Conservation (phyloP, 768 basidiomycete species). For the Boletus barrowsii region DNA sequence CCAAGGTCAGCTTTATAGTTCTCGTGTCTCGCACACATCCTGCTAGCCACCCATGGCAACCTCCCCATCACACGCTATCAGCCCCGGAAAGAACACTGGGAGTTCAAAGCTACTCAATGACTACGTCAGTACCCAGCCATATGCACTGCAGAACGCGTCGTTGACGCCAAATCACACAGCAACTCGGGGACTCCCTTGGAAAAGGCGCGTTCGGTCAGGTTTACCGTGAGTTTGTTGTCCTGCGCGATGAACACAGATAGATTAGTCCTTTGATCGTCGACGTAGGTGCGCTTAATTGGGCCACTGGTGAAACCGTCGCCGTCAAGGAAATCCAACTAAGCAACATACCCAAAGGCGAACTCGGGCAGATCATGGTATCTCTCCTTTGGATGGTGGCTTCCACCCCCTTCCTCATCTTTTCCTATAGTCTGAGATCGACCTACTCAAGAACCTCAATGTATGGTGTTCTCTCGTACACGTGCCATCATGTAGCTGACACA, state of each 20-base stretch:
- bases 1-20: constrained; percentile 6
- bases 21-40: neutral
- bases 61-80: constrained; percentile 18
- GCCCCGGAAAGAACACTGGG: constrained; percentile 29
- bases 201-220: constrained; percentile 98
- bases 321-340: constrained; percentile 96
- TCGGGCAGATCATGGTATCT: constrained; percentile 93
- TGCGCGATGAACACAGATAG: constrained; percentile 52
- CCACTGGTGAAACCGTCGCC: constrained; percentile 96
- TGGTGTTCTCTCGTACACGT: constrained; percentile 19
- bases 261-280: constrained; percentile 63
- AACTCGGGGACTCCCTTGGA: constrained; percentile 95
- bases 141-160: neutral
- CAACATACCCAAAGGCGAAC: constrained; percentile 89
- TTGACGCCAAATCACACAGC: constrained; percentile 43
- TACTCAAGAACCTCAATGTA: constrained; percentile 95
- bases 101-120: constrained; percentile 60
- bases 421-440: constrained; percentile 87
- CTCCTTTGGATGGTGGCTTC: neutral
- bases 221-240: constrained; percentile 63
- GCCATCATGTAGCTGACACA: constrained; percentile 12
- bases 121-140: constrained; percentile 43
- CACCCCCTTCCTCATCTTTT: constrained; percentile 5
- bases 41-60: constrained; percentile 19
- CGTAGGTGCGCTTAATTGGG: constrained; percentile 86